phyloP scores from a whole-genome alignment of 805 yeast genomes.

The Jamesozyma gamospora region DNA sequence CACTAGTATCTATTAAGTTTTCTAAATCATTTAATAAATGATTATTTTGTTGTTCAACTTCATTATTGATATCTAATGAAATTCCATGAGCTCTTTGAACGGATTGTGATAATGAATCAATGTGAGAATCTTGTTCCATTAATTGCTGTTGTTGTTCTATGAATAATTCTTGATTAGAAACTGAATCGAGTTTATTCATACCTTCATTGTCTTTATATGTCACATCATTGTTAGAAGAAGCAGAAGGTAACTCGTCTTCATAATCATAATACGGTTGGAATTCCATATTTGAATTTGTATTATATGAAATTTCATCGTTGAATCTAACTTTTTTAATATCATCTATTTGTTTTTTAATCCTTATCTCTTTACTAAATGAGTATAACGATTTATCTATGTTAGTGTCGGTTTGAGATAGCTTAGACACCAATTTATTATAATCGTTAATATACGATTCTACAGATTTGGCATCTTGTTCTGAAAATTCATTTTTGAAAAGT shows the following conservation, averaged over 20 bases:
- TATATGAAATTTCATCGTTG: constrained; percentile 14
- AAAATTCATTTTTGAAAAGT: no score
- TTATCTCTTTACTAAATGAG: background rate
- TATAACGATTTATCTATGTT: background rate
- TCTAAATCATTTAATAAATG: constrained; percentile 41
- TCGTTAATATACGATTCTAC: constrained; percentile 3
- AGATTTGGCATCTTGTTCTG: background rate
- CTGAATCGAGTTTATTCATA: background rate
- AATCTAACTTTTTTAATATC: constrained; percentile 18
- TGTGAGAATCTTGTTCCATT: constrained; percentile 36
- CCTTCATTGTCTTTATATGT: no score
- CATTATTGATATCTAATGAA: constrained; percentile 38
- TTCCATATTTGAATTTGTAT: background rate
- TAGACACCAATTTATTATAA: constrained; percentile 14
- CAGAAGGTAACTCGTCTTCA: constrained; percentile 3
- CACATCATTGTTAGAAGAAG: no score
- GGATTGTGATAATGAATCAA: constrained; percentile 34
- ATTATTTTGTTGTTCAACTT: constrained; percentile 39
- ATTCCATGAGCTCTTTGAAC: constrained; percentile 37
- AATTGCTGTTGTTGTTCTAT: constrained; percentile 40
- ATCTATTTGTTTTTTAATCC: background rate
- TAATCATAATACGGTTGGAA: constrained; percentile 23
- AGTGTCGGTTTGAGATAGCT: background rate
- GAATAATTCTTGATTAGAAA: constrained; percentile 31
- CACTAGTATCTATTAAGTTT: constrained; percentile 35